Conservation (phyloP, 2,329 filamentous ascomycete genomes). For the Mariannaea elegans region DNA sequence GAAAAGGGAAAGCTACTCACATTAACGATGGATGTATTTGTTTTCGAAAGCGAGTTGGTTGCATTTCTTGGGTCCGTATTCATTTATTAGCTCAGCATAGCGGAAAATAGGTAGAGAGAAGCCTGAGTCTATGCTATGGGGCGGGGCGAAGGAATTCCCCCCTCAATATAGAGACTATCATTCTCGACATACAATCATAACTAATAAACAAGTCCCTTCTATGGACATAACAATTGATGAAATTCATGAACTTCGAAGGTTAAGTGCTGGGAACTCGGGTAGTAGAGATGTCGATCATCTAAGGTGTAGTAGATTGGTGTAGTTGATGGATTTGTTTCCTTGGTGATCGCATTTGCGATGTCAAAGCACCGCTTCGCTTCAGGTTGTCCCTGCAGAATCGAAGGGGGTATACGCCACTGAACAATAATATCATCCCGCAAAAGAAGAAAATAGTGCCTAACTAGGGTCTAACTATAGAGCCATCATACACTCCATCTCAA, state of each 20-base stretch:
- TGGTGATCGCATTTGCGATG: too few species aligned
- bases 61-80: constrained; percentile 7
- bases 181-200: neutral
- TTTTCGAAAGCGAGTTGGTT: constrained; percentile 15
- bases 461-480: too few species aligned
- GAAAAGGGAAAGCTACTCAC: constrained; percentile 18
- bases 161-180: neutral
- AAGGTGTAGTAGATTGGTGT: too few species aligned
- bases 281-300: too few species aligned
- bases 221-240: too few species aligned
- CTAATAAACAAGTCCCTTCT: neutral
- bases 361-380: too few species aligned
- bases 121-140: neutral
- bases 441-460: neutral
- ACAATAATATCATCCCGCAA: neutral
- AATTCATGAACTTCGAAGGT: too few species aligned
- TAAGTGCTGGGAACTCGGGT: too few species aligned
- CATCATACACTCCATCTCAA: neutral
- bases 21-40: constrained; percentile 29
- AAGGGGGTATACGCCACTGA: neutral
- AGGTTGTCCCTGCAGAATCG: neutral
- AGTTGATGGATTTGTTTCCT: too few species aligned
- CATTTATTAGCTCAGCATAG: constrained; percentile 28
- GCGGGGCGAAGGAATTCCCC: neutral
- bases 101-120: constrained; percentile 24